Conservation (phyloP, 2,329 filamentous ascomycete genomes). For the Sarocladium kiliense region DNA sequence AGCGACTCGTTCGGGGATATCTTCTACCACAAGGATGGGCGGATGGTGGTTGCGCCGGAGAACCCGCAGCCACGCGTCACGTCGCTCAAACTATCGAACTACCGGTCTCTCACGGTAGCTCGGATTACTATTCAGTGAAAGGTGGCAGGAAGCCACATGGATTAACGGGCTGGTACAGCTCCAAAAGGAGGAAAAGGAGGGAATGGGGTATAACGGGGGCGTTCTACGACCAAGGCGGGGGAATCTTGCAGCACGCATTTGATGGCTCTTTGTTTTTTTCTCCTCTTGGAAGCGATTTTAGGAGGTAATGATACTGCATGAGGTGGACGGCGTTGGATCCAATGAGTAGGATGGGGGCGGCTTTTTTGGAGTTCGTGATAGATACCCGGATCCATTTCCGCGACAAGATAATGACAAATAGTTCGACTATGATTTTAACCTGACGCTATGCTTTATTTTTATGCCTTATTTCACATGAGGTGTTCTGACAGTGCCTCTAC, state of each 20-base stretch:
- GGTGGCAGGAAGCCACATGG: neutral
- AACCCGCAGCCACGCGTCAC: constrained; percentile 43
- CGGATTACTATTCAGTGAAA: constrained; percentile 30
- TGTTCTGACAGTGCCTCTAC: too few species aligned
- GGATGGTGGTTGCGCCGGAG: constrained; percentile 51
- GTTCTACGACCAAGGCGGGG: too few species aligned
- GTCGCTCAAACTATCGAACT: constrained; percentile 54
- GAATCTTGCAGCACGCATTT: neutral
- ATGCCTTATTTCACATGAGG: neutral
- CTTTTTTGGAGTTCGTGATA: neutral
- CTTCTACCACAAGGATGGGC: constrained; percentile 50
- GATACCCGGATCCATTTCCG: constrained; percentile 3
- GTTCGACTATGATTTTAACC: neutral
- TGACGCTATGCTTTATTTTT: neutral
- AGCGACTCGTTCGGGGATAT: constrained; percentile 59
- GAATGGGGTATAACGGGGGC: too few species aligned
- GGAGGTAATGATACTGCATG: neutral
- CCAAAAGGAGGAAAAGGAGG: neutral
- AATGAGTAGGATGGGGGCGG: neutral
- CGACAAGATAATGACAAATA: neutral
- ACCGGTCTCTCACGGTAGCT: constrained; percentile 40
- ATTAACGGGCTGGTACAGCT: too few species aligned
- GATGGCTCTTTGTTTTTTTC: neutral
- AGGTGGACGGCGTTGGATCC: neutral
- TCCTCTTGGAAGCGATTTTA: neutral